Percentiles rank a stretch among this genome's conserved stretches.
Conservation (phyloP, 306 rosid genomes). For the Glycyrrhiza uralensis region DNA sequence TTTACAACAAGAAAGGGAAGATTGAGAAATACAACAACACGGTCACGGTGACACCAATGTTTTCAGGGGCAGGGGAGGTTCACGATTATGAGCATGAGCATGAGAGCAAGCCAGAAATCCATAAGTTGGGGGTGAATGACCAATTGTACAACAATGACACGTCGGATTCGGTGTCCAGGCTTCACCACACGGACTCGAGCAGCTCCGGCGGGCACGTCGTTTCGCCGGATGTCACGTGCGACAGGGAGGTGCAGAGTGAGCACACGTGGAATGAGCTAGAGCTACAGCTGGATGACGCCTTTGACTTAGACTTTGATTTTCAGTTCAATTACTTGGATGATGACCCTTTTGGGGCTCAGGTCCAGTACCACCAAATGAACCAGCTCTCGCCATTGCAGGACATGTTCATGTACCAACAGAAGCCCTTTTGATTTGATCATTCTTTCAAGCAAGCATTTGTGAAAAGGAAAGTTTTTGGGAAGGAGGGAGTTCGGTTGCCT, state of each 20-base stretch:
- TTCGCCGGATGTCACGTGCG: constrained; percentile 69
- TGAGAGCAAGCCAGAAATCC: constrained; percentile 52
- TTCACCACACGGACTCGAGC: constrained; percentile 66
- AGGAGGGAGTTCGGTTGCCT: not conserved
- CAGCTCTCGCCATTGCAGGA: constrained; percentile 60
- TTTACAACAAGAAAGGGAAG: constrained; percentile 87
- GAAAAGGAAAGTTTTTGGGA: not conserved
- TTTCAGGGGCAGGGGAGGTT: constrained; percentile 34
- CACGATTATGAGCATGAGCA: constrained; percentile 54
- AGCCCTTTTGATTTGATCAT: constrained; percentile 51
- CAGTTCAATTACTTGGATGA: constrained; percentile 49
- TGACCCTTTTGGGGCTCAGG: constrained; percentile 52
- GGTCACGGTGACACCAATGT: not conserved
- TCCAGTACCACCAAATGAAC: constrained; percentile 49
- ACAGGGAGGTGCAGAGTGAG: constrained; percentile 73
- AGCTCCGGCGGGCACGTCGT: constrained; percentile 76
- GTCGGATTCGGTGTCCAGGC: constrained; percentile 61
- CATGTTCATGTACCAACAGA: constrained; percentile 47
- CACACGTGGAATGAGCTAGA: constrained; percentile 52
- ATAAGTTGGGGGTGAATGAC: constrained; percentile 13
- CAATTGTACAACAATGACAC: constrained; percentile 49
- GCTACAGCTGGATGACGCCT: constrained; percentile 25
- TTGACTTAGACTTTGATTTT: constrained; percentile 44
- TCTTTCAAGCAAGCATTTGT: not conserved
- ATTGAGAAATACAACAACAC: constrained; percentile 55